These are phyloP conservation scores for Phytophthora rubi DNA, from an alignment of 352 stramenopile genomes.

Conservation along the genomic window DNA sequence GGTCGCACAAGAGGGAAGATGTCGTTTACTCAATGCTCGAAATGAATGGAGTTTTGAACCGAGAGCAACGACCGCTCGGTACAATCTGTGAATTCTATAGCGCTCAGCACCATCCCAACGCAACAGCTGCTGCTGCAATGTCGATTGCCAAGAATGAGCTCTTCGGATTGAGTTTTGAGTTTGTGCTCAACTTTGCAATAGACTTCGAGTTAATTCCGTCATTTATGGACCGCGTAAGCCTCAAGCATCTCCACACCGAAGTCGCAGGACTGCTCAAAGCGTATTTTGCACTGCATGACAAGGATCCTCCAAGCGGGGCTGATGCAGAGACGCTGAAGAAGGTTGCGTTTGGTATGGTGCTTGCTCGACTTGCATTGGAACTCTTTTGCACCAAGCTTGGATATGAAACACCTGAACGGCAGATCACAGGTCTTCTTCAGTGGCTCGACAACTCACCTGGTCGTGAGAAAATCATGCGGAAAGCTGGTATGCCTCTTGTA, in stretches of 20 bases:
- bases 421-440: constrained; percentile 76
- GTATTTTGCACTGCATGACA: constrained; percentile 66
- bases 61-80: constrained; percentile 69
- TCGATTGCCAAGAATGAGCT: constrained; percentile 50
- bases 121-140: constrained; percentile 16
- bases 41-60: constrained; percentile 68
- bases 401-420: constrained; percentile 73
- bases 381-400: constrained; percentile 65
- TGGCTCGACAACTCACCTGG: constrained; percentile 81
- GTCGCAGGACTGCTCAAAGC: constrained; percentile 63
- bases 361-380: constrained; percentile 73
- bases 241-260: constrained; percentile 77
- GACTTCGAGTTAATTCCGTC: constrained; percentile 84
- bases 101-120: constrained; percentile 47
- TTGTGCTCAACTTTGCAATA: constrained; percentile 75
- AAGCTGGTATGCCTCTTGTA: constrained; percentile 64
- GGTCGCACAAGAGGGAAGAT: constrained; percentile 53
- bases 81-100: constrained; percentile 85
- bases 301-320: constrained; percentile 48
- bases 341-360: constrained; percentile 66
- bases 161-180: constrained; percentile 65
- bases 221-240: constrained; percentile 79
- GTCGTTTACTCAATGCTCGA: constrained; percentile 81
- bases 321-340: constrained; percentile 79
- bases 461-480: constrained; percentile 73